Evolutionary conservation across 345 rosid genomes (phyloP), one percentile per base, ranked within the genome.

Genomic region (Alliaria petiolata): DNA sequence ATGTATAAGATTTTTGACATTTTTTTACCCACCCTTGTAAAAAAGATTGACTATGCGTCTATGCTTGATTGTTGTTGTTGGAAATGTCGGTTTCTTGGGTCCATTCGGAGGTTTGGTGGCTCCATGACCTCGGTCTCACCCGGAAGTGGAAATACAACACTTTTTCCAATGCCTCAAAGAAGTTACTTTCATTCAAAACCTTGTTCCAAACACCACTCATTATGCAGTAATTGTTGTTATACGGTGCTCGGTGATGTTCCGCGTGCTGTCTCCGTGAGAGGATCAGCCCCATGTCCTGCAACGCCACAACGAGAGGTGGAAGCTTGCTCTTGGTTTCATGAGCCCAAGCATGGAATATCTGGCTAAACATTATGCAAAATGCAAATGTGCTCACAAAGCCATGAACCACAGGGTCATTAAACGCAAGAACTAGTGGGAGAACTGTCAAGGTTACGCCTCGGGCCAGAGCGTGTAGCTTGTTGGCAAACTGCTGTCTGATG

Each of bases 341-440:
- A 57, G 97, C 96, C 98, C 97, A 93, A n/a, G 91, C 86, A 76
- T 93, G 98, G 31, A 89, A 89, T 62, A 86, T 96, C 74, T 89
- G 98, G 88, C 98, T 87, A 33, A 91, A 85, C 96, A 89, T 85
- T 42, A 90, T 82, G 83, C 90, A 90, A 15, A 90, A 88, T 0
- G 96, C 70, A 76, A 72, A 85, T 2, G 78, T 13, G 58, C 83
- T 62, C 13, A 80, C 91, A 60, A 93, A 89, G 3, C n/a, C n/a
- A n/a, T n/a, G n/a, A n/a, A n/a, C n/a, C n/a, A n/a, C n/a, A n/a
- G n/a, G n/a, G n/a, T n/a, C n/a, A n/a, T n/a, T n/a, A n/a, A n/a
- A n/a, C n/a, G n/a, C n/a, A n/a, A n/a, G n/a, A n/a, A n/a, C n/a
- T n/a, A n/a, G n/a, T n/a, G n/a, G n/a, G n/a, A n/a, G n/a, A n/a